These are phyloP conservation scores for Aureobasidium subglaciale DNA, from an alignment of 2,329 filamentous ascomycete genomes.

Conservation along the genomic window DNA sequence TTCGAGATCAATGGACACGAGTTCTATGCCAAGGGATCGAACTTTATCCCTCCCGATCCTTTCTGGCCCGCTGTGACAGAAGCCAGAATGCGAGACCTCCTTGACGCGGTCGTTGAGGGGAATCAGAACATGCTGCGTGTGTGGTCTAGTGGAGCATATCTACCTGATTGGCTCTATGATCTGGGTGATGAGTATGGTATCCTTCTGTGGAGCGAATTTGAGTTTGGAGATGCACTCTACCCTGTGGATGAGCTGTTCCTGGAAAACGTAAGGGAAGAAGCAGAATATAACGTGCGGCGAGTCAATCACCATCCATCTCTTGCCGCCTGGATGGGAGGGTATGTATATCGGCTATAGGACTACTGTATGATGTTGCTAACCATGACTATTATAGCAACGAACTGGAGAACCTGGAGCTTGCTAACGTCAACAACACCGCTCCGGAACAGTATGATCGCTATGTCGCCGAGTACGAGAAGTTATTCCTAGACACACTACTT, in stretches of 20 bases:
- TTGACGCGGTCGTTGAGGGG: conserved; percentile 48
- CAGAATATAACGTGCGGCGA: conserved; percentile 53
- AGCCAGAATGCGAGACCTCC: conserved; percentile 45
- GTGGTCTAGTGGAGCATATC: conserved; percentile 55
- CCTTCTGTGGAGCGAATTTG: conserved; percentile 56
- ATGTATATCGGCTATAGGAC: conserved; percentile 21
- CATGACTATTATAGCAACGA: conserved; percentile 46
- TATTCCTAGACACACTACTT: conserved; percentile 51
- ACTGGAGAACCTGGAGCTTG: conserved; percentile 50
- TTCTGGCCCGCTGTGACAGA: conserved; percentile 56
- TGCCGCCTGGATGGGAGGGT: background rate
- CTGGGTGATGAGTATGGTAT: conserved; percentile 55
- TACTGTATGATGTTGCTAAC: conserved; percentile 34
- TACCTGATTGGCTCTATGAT: conserved; percentile 56
- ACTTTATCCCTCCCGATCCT: conserved; percentile 55
- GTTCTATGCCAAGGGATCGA: conserved; percentile 59
- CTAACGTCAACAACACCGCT: conserved; percentile 30
- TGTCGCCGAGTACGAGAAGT: conserved; percentile 48
- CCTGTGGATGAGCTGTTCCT: conserved; percentile 49
- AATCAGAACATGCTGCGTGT: conserved; percentile 60
- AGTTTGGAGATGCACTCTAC: conserved; percentile 56
- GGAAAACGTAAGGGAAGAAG: conserved; percentile 49
- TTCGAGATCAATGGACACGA: conserved; percentile 59
- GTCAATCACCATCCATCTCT: conserved; percentile 50
- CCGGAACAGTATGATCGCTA: conserved; percentile 40